Percentiles rank a stretch among this genome's conserved stretches.
These are phyloP conservation scores for Malus domestica DNA, from an alignment of 306 rosid genomes.

Conservation along the genomic window ASM211411v1 NC_041795.1:841001-841500, in stretches of 20 bases:
- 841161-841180: constrained; percentile 11
- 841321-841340: no score
- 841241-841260: constrained; percentile 47
- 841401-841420: no score
- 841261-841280: constrained; percentile 29
- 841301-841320: no score
- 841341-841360: no score
- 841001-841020: constrained; percentile 85
- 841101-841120: constrained; percentile 65
- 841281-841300: no score
- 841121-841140: constrained; percentile 88
- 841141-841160: constrained; percentile 31
- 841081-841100: constrained; percentile 91
- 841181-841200: constrained; percentile 85
- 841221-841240: constrained; percentile 59
- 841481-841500: no score
- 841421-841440: no score
- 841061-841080: constrained; percentile 94
- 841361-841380: no score
- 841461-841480: no score
- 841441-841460: no score
- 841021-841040: constrained; percentile 89
- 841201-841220: constrained; percentile 39
- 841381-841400: no score
- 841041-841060: constrained; percentile 87